These are phyloP conservation scores for Fusarium tanahbumbuense DNA, from an alignment of 2,329 filamentous ascomycete species.

Conservation along the genomic window DNA sequence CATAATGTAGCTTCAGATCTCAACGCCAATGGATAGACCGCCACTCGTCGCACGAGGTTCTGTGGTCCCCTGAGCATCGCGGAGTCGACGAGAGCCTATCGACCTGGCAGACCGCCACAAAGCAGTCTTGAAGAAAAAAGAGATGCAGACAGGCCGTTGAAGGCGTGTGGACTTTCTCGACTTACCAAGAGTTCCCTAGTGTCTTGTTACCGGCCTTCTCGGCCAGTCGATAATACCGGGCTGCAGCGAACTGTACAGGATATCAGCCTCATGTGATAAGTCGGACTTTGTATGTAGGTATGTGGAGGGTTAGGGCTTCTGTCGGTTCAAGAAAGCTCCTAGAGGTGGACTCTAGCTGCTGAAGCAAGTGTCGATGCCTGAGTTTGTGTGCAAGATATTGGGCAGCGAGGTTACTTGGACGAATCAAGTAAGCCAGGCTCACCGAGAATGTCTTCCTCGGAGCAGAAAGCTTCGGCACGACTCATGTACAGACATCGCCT, in stretches of 20 bases:
- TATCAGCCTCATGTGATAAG: conserved; percentile 63
- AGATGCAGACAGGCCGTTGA: conserved; percentile 34
- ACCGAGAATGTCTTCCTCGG: conserved; percentile 21
- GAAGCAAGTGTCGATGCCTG: conserved; percentile 21
- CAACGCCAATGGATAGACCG: conserved; percentile 16
- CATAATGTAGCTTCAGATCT: conserved; percentile 1
- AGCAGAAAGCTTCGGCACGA: conserved; percentile 3
- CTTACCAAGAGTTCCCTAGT: conserved; percentile 94
- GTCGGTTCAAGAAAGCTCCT: not conserved
- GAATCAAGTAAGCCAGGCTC: conserved; percentile 30
- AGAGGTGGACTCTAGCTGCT: not conserved
- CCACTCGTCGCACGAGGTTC: conserved; percentile 23
- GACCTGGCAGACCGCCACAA: conserved; percentile 25
- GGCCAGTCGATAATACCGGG: conserved; percentile 91
- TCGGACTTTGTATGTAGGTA: conserved; percentile 19
- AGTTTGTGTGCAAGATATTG: conserved; percentile 23
- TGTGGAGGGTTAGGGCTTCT: conserved; percentile 10
- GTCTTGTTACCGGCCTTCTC: conserved; percentile 91
- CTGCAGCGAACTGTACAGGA: conserved; percentile 74
- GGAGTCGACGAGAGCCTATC: conserved; percentile 34
- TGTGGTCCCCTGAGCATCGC: conserved; percentile 13
- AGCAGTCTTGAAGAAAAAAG: conserved; percentile 1
- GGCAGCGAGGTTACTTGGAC: conserved; percentile 22
- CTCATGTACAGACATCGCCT: conserved; percentile 16
- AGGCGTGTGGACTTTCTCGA: conserved; percentile 56